Evolutionary conservation across 768 basidiomycete genomes (phyloP), one percentile per base, ranked within the genome.

Genomic region (Terana coerulea): DNA sequence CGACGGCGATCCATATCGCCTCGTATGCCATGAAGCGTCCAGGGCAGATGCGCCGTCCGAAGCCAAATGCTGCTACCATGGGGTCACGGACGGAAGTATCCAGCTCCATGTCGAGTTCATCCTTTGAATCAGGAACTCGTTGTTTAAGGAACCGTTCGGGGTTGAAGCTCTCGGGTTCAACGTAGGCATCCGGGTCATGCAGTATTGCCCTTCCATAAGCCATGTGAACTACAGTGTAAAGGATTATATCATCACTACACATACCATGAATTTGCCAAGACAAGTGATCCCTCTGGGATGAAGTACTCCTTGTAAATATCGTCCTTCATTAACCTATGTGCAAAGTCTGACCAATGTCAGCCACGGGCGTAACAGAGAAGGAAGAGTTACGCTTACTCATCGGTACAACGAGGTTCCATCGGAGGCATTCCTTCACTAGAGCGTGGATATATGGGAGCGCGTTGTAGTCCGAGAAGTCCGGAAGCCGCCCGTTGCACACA

Each of bases 171-270:
- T 54, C 36, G 2, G 72, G 64, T 3, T 65, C 52, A 2, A 64
- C 61, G 50, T 72, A 73, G 12, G 58, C 59, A 10, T 51, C 41
- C 39, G 70, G 69, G 37, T 78, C 63, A 42, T 68, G 72, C 1
- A 71, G 66, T 43, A 76, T 69, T 1, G 70, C 69, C 75, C 75
- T 72, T n/a, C n/a, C n/a, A n/a, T n/a, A 29, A 3, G 12, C 19
- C 4, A 3, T 10, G 7, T 3, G 22, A 25, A 29, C 34, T n/a
- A n/a, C n/a, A n/a, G n/a, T n/a, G n/a, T n/a, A n/a, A n/a, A n/a
- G n/a, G n/a, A n/a, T n/a, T 22, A 3, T 8, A 31, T 5, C 3
- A 26, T 19, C n/a, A n/a, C n/a, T n/a, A n/a, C 2, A 19, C 62
- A 35, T 40, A 61, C 67, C 63, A 68, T 21, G 64, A 58, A 35